Percentiles rank a stretch among this genome's conserved stretches.
Conservation (phyloP, 2,329 filamentous ascomycete genomes). For the Emergomyces africanus region DNA sequence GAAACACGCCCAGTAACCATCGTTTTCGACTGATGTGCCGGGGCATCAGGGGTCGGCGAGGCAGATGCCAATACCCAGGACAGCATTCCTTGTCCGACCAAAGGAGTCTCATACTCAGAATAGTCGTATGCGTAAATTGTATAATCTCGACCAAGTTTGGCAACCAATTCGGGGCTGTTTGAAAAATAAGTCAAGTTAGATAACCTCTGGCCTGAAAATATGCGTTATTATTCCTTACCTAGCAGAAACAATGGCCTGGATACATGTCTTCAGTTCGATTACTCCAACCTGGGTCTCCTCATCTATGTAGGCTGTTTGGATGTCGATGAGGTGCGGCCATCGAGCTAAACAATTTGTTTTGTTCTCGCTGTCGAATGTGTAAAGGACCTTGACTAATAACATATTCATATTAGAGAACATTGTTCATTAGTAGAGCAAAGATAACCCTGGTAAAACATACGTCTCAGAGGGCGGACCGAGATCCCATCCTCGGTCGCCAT, state of each 20-base stretch:
- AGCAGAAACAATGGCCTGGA: constrained; percentile 62
- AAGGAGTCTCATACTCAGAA: constrained; percentile 82
- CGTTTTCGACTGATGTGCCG: constrained; percentile 49
- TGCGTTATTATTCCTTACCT: constrained; percentile 30
- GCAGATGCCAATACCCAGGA: constrained; percentile 63
- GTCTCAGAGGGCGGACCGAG: constrained; percentile 52
- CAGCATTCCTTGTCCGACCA: constrained; percentile 91
- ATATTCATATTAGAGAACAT: neutral
- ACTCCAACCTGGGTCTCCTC: constrained; percentile 72
- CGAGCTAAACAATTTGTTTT: constrained; percentile 83
- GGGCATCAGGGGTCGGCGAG: constrained; percentile 42
- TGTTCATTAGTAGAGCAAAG: neutral
- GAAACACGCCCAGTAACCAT: constrained; percentile 78
- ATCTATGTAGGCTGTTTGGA: constrained; percentile 71
- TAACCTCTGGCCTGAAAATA: constrained; percentile 3
- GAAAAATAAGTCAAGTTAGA: neutral
- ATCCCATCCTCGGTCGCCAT: constrained; percentile 40
- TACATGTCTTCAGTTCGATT: constrained; percentile 73
- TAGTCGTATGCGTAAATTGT: constrained; percentile 97
- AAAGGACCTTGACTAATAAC: constrained; percentile 80
- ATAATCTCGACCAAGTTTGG: constrained; percentile 65
- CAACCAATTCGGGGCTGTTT: constrained; percentile 72
- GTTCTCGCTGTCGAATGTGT: constrained; percentile 83
- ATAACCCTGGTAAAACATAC: constrained; percentile 36
- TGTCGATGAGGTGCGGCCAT: constrained; percentile 63